Base-by-base conservation (phyloP, 495 filamentous ascomycete species). In the Penicillium antarcticum region DNA sequence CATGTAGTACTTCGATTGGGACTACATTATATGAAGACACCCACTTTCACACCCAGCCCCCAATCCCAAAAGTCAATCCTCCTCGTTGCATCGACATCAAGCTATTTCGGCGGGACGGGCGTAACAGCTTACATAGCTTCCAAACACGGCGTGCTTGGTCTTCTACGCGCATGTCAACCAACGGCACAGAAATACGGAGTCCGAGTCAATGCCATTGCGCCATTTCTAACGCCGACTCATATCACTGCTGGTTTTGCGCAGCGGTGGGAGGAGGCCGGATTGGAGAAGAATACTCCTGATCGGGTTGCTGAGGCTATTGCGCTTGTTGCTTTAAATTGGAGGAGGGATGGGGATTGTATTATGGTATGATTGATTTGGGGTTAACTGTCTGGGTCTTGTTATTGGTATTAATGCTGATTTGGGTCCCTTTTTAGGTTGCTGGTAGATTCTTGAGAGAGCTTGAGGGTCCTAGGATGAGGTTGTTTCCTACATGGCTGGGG, bases 101-200 rank as follows among this genome's bases (percentile, higher is more conserved):
- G 64, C 3, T 71, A 69, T 24, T 68, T 69, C 34, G 68, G 68
- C 9, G 60, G 62, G 8, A 65, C 64, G 0, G 62, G 60, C 0
- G 61, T 71, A 0, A 23, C 51, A 2, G 62, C 62, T 0, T 71
- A 69, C 38, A 41, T 69, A n/a, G 44, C 64, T 1, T 69, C 68
- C 7, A 69, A 71, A 18, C 68, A 69, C 16, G 66, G 61, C 1
- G 42, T 71, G 1, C 45, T 62, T 0, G 66, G 68, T 5, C 46
- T 71, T 2, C 50, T 69, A 1, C 61, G 68, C 5, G 56, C 51
- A n/a, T 58, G 60, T 6, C 66, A 71, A 39, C 1, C 13, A 0
- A 35, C 47, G 17, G 66, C 58, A 7, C 18, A 40, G 7, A 31
- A 42, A 9, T 26, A 58, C 5, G 60, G 60, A 1, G 51, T 71